Percentiles rank a stretch among this genome's conserved stretches.
Conservation (phyloP, 2,329 filamentous ascomycete species). For the Aspergillus proliferans region DNA sequence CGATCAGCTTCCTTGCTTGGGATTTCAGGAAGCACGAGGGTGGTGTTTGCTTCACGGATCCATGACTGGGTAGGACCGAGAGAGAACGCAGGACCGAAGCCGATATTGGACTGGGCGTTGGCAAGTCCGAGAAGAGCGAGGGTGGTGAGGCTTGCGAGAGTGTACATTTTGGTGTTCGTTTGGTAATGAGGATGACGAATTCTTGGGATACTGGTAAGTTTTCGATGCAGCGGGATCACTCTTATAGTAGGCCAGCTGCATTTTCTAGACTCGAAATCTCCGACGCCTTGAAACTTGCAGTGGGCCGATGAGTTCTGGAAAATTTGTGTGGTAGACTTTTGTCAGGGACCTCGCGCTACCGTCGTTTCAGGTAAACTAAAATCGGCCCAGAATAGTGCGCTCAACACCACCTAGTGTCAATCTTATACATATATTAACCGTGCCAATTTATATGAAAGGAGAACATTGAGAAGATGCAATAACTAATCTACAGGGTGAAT, state of each 20-base stretch:
- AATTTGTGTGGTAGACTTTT: too few species aligned
- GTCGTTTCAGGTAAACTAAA: not conserved
- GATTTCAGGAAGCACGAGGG: slow-evolving; percentile 21
- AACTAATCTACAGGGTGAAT: too few species aligned
- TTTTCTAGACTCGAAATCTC: too few species aligned
- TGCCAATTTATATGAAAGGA: not conserved
- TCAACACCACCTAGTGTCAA: not conserved
- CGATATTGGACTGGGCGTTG: slow-evolving; percentile 13
- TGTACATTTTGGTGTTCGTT: not conserved
- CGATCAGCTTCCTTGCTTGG: slow-evolving; percentile 21
- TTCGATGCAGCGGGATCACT: too few species aligned
- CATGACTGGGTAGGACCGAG: slow-evolving; percentile 25
- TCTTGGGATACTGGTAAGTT: too few species aligned
- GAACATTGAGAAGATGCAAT: too few species aligned
- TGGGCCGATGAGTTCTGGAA: too few species aligned
- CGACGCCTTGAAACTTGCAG: too few species aligned
- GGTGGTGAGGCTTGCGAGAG: slow-evolving; percentile 1
- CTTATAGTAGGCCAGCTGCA: too few species aligned
- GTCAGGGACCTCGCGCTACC: too few species aligned
- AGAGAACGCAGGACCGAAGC: slow-evolving; percentile 27
- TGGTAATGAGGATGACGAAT: too few species aligned
- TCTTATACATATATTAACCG: not conserved
- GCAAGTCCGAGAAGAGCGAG: slow-evolving; percentile 12
- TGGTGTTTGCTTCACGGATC: slow-evolving; percentile 27
- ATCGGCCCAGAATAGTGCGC: not conserved